Evolutionary conservation across 2,329 filamentous ascomycete genomes (phyloP).

Genomic region (Phyllosticta capitalensis): DNA sequence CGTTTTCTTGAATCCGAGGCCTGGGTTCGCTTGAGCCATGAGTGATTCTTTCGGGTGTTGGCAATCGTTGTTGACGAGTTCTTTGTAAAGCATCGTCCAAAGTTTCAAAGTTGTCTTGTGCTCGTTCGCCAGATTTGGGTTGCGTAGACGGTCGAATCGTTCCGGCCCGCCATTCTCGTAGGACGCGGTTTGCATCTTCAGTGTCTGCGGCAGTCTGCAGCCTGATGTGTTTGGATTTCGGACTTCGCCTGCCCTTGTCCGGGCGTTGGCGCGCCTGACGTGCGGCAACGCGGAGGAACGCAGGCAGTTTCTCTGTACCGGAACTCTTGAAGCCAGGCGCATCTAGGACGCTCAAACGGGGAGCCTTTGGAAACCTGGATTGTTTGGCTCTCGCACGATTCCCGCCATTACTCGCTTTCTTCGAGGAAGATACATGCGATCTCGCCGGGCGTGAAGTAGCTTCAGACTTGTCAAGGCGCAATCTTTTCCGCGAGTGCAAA

Average conservation of each 20-base stretch:
- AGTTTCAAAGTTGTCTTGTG: not conserved
- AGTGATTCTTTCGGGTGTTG: not conserved
- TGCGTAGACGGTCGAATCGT: slow-evolving; percentile 18
- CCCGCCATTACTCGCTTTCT: not conserved
- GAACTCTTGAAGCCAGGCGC: slow-evolving; percentile 13
- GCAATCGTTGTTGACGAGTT: slow-evolving; percentile 1
- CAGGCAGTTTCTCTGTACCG: slow-evolving; percentile 27
- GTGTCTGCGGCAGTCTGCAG: slow-evolving; percentile 46
- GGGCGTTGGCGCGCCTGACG: slow-evolving; percentile 40
- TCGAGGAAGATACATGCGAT: not conserved
- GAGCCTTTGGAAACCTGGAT: slow-evolving; percentile 14
- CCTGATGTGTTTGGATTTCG: slow-evolving; percentile 42
- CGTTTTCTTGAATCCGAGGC: not conserved
- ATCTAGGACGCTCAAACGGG: slow-evolving; percentile 44
- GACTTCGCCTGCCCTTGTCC: slow-evolving; percentile 43
- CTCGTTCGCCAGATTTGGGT: not conserved
- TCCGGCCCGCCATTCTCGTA: slow-evolving; percentile 45
- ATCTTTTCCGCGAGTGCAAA: slow-evolving; percentile 16
- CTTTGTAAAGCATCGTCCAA: slow-evolving; percentile 12
- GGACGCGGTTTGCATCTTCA: slow-evolving; percentile 40
- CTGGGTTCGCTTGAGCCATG: not conserved
- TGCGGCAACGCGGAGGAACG: slow-evolving; percentile 47
- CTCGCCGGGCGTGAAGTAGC: not conserved
- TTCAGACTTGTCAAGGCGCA: slow-evolving; percentile 4
- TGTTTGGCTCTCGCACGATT: not conserved